Base-by-base conservation (phyloP, 148 eudicot species). In the Salicornia ramosissima region DNA sequence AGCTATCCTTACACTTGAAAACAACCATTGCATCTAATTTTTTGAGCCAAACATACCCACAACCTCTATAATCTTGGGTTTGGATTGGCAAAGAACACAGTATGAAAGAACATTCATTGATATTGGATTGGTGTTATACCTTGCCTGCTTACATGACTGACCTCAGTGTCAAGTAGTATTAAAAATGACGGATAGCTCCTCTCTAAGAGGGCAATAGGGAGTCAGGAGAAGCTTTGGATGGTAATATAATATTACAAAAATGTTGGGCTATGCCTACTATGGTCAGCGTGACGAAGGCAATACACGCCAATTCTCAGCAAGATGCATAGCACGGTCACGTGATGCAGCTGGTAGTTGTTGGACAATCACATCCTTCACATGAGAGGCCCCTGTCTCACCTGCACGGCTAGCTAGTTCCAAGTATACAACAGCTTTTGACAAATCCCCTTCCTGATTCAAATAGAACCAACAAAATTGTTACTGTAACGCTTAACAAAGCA, bases 341-440 rank as follows among this genome's bases (percentile, higher is more conserved):
- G 86, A 87, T 57, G 80, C 45, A 56, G 81, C 62, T 11, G 96
- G 73, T 24, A 92, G 77, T 72, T 88, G 88, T 69, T 83, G 88
- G 56, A 90, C 72, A 58, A 90, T 79, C 3, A 81, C 87, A 69
- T 83, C 79, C 75, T 72, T 90, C 18, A 92, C 93, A 72, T 80
- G 91, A 66, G 80, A 78, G 33, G 97, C 97, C 33, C 85, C 91
- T 24, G 71, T 77, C 61, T 92, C 96, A 68, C 93, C 96, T 0
- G 91, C 93, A 22, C 93, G 87, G 33, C 71, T 77, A 52, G 97
- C 97, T 34, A 90, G 86, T 80, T 92, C 97, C 75, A 92, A 77
- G 82, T 92, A 90, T 30, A 92, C 82, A 47, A 85, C 86, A 54
- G 97, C 93, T 78, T 82, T 83, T 79, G 79, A 75, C 93, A 85